Evolutionary conservation across 2,329 filamentous ascomycete genomes (phyloP), one percentile per base, ranked within the genome.

Genomic region (Chaetomium sp.): DNA sequence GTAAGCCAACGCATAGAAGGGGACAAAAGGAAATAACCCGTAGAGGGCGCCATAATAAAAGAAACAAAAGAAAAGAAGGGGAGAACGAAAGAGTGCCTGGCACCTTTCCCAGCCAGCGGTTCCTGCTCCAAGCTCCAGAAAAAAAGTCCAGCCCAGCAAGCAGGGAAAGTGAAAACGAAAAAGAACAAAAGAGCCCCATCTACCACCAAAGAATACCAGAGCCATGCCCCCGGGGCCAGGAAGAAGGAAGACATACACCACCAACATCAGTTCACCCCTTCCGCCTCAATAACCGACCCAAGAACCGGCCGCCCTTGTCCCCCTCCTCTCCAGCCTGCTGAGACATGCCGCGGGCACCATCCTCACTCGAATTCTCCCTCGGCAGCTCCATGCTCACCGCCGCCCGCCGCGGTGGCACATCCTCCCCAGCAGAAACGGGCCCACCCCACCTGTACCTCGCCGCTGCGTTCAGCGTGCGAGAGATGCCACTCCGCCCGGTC

Each of bases 281-380:
- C 21, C 76, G 72, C 21, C 77, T 76, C 19, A 79, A 70, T 67
- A 80, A 75, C 23, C 77, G 74, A 25, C 75, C 76, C 57, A 79
- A 61, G 25, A 51, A 59, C 55, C 45, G 29, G 2, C 58, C 56
- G 5, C 47, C 50, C 23, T 61, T 57, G 23, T 64, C 57, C 35
- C 10, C 13, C 25, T 51, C 61, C 31, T 58, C 45, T 9, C 13
- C 23, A 27, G 13, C 57, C 47, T 16, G 27, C 60, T 23, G 57
- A 27, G 31, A 35, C 54, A 16, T 23, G 8, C n/a, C 56, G 10
- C 27, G 13, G 3, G 27, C 27, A 7, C 12, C 53, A 13, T 16
- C 2, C 55, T 21, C 8, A 13, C 16, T 2, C 25, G n/a, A n/a
- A n/a, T n/a, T 21, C n/a, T 29, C 56, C 49, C 45, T 45, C 29